Base-by-base conservation (phyloP, 192 early-diverging fungal genomes). In the Linnemannia zychae region DNA sequence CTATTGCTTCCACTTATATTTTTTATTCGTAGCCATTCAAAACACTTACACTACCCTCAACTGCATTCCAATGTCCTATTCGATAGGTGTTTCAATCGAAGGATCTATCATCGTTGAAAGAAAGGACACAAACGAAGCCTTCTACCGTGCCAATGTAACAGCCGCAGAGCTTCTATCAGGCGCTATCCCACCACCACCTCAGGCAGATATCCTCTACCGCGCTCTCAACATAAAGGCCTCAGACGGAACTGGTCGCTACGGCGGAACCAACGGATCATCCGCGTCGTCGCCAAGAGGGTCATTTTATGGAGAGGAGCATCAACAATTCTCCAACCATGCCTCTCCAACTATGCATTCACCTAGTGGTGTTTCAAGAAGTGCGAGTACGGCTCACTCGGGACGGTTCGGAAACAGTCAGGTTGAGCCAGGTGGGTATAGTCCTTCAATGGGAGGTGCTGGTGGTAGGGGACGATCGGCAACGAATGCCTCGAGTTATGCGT, bases 101-200 rank as follows among this genome's bases (percentile, higher is more conserved):
- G 90, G 97, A 16, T 93, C 96, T 0, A 91, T 95, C 13, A 93
- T 98, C n/a, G 67, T 96, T 16, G 94, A 95, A 81, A 91, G 96
- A 57, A 90, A 92, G 71, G 95, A 95, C 69, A 95, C 95, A 40
- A 98, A 98, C 80, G 88, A 88, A 44, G 93, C 91, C 44, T 89
- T 96, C 33, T 98, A 98, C 84, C 93, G 95, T 20, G 88, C 90
- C 38, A 86, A 87, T 38, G 92, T 98, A 6, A 84, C 89, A 11
- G 94, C 97, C 11, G 93, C 94, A 84, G 95, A 98, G 78, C 88
- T 98, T 34, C 90, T 98, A 15, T 89, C 84, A 22, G 97, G 97
- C 11, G 52, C 87, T 12, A 68, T 97, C 28, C 78, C 92, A 12
- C 92, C 94, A 37, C 96, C 97, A 7, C 91, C 94, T 0, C 87